Base-by-base conservation (phyloP, 1,139 yeast species). In the Pichia sp. region DNA sequence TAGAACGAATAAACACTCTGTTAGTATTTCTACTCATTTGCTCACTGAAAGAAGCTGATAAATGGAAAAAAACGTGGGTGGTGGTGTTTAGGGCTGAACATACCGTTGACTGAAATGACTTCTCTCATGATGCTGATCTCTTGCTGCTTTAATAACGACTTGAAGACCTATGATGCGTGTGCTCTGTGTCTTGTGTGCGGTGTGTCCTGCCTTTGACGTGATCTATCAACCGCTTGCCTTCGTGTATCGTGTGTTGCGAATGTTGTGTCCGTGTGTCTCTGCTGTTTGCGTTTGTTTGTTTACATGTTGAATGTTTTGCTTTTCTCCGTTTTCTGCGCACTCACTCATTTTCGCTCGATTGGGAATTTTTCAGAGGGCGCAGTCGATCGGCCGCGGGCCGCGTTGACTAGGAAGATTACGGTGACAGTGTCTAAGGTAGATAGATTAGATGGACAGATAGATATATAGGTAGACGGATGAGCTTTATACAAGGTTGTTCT, bases 31-130 rank as follows among this genome's bases (percentile, higher is more conserved):
- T 41, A 8, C 11, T 40, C 44, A 10, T 8, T 40, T 10, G 16
- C 13, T 32, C 13, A 32, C 13, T 13, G 13, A 32, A 32, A 32
- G 36, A 32, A 10, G 13, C 36, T 32, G 26, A 23, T 32, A 32
- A 32, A 13, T 32, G 36, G 36, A 32, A 32, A 32, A 32, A 32
- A 32, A 8, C 36, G 26, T 23, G 26, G 26, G 26, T 13, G 13
- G 36, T 10, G 36, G 36, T 32, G 36, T 32, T 32, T 32, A 32
- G 44, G 26, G 44, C 30, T 10, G 32, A 29, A 63, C 70, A 54
- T 65, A 67, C 70, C 67, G 56, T 70, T 70, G 52, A 70, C 70
- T 52, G 71, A 68, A 64, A 70, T 67, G 52, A 70, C 72, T 63
- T 70, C 72, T 68, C 72, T 68, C 72, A 70, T 67, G 13, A 15